phyloP scores from a whole-genome alignment of 345 rosid species.

The Eucalyptus cloeziana region DNA sequence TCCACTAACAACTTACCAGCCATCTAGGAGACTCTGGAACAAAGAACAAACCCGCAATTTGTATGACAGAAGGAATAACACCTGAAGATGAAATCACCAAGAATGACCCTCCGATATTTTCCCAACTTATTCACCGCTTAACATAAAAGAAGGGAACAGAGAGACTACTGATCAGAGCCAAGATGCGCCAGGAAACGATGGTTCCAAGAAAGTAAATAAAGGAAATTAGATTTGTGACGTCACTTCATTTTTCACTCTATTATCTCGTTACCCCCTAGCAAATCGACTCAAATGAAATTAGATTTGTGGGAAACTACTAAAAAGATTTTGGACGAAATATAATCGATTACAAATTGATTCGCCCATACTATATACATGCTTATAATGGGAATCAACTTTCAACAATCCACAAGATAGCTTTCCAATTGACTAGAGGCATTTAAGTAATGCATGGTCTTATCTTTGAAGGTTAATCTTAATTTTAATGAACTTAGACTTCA shows the following conservation, averaged over 20 bases:
- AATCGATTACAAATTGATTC: not conserved
- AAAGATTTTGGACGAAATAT: not conserved
- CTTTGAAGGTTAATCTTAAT: not conserved
- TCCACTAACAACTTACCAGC: slow-evolving; percentile 12
- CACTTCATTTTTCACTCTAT: not conserved
- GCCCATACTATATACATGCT: not conserved
- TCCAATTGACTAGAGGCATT: not conserved
- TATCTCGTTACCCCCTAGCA: not conserved
- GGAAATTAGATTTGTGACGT: not conserved
- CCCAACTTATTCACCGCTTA: not conserved
- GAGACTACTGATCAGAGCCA: slow-evolving; percentile 10
- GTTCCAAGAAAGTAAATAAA: slow-evolving; percentile 5
- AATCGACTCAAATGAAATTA: not conserved
- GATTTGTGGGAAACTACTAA: not conserved
- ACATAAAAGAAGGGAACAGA: not conserved
- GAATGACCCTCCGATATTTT: not conserved
- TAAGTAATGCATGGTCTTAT: not conserved
- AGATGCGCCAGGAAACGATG: slow-evolving; percentile 13
- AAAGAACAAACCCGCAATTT: slow-evolving; percentile 15
- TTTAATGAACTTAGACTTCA: not conserved
- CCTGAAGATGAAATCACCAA: slow-evolving; percentile 6
- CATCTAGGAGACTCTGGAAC: slow-evolving; percentile 47
- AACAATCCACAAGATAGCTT: not conserved
- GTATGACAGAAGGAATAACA: slow-evolving; percentile 9
- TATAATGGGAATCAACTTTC: not conserved